phyloP scores from a whole-genome alignment of 2,329 filamentous ascomycete genomes.

The Paramyrothecium roridum region DNA sequence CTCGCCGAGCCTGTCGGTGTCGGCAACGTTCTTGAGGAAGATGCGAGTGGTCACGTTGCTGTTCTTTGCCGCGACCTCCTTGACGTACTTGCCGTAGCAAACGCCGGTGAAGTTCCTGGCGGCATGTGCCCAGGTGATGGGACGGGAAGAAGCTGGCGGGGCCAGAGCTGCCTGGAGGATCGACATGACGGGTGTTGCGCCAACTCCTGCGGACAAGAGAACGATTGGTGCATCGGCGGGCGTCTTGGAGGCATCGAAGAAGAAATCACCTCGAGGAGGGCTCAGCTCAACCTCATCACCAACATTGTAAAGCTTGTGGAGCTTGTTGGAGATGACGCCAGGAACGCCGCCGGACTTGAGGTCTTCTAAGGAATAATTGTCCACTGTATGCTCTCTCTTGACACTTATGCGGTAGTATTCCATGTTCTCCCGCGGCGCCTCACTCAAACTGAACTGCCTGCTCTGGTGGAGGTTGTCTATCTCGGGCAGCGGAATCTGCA shows the following conservation, averaged over 20 bases:
- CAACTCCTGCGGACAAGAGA: slow-evolving; percentile 66
- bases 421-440: slow-evolving; percentile 44
- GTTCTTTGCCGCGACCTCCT: slow-evolving; percentile 39
- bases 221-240: slow-evolving; percentile 53
- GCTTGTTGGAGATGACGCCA: slow-evolving; percentile 50
- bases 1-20: slow-evolving; percentile 41
- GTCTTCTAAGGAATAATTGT: slow-evolving; percentile 24
- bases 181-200: slow-evolving; percentile 62
- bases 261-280: slow-evolving; percentile 60
- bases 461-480: slow-evolving; percentile 62
- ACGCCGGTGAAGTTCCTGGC: slow-evolving; percentile 46
- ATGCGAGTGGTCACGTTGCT: slow-evolving; percentile 38
- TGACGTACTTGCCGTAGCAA: slow-evolving; percentile 53
- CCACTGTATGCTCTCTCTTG: slow-evolving; percentile 56
- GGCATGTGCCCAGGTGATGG: slow-evolving; percentile 62
- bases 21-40: slow-evolving; percentile 52
- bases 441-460: slow-evolving; percentile 73
- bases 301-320: slow-evolving; percentile 44
- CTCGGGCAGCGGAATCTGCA: slow-evolving; percentile 59
- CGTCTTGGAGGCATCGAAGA: slow-evolving; percentile 43
- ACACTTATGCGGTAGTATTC: slow-evolving; percentile 70
- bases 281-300: slow-evolving; percentile 54
- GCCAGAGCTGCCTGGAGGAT: slow-evolving; percentile 57
- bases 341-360: slow-evolving; percentile 29
- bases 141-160: slow-evolving; percentile 29